Evolutionary conservation across 2,329 filamentous ascomycete species (phyloP), one percentile per base, ranked within the genome.

Genomic region (Graphilbum ipis-grandicollis): DNA sequence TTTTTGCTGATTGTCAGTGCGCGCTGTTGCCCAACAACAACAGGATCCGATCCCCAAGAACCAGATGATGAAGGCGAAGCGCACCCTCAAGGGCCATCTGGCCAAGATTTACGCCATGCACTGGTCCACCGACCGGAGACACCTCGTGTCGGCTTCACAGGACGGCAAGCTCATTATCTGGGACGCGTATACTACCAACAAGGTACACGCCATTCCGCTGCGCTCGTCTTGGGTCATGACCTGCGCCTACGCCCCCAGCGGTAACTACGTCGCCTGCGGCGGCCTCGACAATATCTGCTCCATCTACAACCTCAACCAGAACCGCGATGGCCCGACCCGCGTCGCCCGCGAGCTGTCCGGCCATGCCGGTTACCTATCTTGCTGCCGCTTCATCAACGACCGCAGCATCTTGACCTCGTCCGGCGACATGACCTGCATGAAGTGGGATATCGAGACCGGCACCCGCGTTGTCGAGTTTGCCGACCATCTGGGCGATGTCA

Each of bases 101-200:
- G 90, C 90, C 51, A 98, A 98, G 66, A 98, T 98, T 52, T 98
- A 98, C 60, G 90, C 90, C 51, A 98, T 98, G 90, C 90, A 98
- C 67, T 98, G 90, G 90, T 96, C 90, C 25, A 98, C 90, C 46
- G 90, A 98, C 62, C 77, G 90, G 54, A 78, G 90, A 59, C 90
- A 96, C 61, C 75, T 96, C 43, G 90, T 98, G 36, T 96, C 90
- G 12, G 90, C 90, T 45, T 98, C 90, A 49, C 90, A 98, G 62
- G 90, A 98, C 53, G 90, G 90, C 57, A 98, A 98, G 68, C 76
- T 98, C 48, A 98, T 98, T 60, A 96, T 98, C 56, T 98, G 90
- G 90, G 90, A 98, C 58, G 90, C 90, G 41, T 98, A 98, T 65
- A 96, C 88, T 46, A 96, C 90, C 44, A 96, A 98, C 70, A 98